Percentiles rank a stretch among this genome's conserved stretches.
These are phyloP conservation scores for Bacidia gigantensis DNA, from an alignment of 495 filamentous ascomycete species.

Conservation along the genomic window DNA sequence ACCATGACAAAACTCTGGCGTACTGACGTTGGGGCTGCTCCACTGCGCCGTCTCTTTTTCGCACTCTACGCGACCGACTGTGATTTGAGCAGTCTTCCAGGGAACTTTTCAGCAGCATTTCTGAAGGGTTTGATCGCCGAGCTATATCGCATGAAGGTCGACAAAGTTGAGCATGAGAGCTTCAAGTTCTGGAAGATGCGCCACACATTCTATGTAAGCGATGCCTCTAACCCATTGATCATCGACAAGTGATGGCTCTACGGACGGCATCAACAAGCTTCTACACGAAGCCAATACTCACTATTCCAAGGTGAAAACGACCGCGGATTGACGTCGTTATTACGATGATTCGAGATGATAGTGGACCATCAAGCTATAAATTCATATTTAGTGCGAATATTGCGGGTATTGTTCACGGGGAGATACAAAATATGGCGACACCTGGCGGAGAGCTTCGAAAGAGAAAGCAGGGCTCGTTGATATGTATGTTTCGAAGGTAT, in stretches of 20 bases:
- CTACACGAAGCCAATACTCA: too few relatives aligned
- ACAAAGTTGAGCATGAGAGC: neutral
- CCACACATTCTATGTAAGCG: neutral
- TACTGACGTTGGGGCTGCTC: neutral
- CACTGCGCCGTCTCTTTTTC: neutral
- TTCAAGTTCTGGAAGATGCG: constrained; percentile 2
- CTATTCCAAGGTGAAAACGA: too few relatives aligned
- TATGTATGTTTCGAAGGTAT: too few relatives aligned
- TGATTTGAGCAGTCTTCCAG: neutral
- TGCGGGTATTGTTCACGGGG: too few relatives aligned
- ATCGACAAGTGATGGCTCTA: constrained; percentile 1
- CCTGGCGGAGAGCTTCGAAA: too few relatives aligned
- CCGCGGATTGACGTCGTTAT: too few relatives aligned
- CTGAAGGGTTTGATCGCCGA: constrained; percentile 1
- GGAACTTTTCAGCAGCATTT: neutral
- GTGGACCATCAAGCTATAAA: too few relatives aligned
- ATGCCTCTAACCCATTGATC: neutral
- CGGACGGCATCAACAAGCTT: too few relatives aligned
- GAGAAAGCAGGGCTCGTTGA: too few relatives aligned
- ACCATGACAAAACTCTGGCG: neutral
- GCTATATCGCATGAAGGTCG: neutral
- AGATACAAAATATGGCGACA: too few relatives aligned
- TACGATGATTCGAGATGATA: too few relatives aligned
- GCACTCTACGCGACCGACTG: neutral
- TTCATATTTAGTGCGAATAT: too few relatives aligned